Percentiles rank a stretch among this genome's conserved stretches.
phyloP scores from a whole-genome alignment of 148 eudicot genomes.

The Camellia lanceoleosa region DNA sequence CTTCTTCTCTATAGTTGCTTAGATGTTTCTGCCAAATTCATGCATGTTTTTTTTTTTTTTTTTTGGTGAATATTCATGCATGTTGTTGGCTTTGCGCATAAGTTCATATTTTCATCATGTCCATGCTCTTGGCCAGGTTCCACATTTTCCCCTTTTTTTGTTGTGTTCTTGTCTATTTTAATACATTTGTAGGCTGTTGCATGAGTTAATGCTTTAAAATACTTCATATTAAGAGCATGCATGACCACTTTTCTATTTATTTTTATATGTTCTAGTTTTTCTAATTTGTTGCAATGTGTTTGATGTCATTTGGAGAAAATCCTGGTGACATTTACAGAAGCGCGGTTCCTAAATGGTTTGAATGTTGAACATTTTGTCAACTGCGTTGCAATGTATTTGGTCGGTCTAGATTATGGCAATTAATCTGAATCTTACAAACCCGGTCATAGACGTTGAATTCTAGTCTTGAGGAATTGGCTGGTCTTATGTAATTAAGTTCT shows the following conservation, averaged over 20 bases:
- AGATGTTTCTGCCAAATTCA: no score
- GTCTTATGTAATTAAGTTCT: no score
- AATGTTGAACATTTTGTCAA: neutral
- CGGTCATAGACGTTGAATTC: neutral
- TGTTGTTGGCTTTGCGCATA: no score
- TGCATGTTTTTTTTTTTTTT: no score
- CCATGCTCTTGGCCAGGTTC: no score
- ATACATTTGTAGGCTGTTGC: neutral
- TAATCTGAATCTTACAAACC: neutral
- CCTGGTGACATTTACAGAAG: neutral
- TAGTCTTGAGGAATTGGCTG: no score
- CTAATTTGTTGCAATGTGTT: neutral
- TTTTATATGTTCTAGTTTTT: neutral
- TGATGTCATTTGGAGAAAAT: no score
- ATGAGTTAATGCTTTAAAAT: neutral
- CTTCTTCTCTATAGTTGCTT: no score
- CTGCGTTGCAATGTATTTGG: neutral
- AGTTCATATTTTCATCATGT: no score
- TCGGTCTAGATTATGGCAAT: neutral
- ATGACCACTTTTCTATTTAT: neutral
- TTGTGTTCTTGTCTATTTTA: no score
- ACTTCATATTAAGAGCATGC: neutral
- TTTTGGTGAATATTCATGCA: no score
- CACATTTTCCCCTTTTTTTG: no score
- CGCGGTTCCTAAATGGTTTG: neutral